Conservation (phyloP, 352 stramenopile genomes). For the Pythium brachiatum region DNA sequence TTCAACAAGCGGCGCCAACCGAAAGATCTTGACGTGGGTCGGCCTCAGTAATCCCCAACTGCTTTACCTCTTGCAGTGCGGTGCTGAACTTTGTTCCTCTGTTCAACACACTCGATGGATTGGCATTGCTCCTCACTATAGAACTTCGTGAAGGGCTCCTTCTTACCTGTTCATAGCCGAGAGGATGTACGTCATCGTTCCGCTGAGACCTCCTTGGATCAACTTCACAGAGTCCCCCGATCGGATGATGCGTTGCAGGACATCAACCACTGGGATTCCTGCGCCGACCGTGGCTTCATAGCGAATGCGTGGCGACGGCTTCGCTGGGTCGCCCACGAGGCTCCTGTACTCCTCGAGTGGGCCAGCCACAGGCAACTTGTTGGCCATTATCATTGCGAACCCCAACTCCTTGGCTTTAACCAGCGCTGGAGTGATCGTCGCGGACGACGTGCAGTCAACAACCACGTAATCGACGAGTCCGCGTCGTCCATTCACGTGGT, state of each 20-base stretch:
- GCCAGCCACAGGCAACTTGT: conserved; percentile 50
- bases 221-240: conserved; percentile 43
- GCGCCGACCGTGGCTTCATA: conserved; percentile 65
- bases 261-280: conserved; percentile 55
- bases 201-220: conserved; percentile 56
- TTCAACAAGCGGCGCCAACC: too few relatives aligned
- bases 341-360: conserved; percentile 33
- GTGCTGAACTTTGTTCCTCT: conserved; percentile 44
- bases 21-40: conserved; percentile 67
- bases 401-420: conserved; percentile 21
- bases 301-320: conserved; percentile 23
- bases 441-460: conserved; percentile 32
- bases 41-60: conserved; percentile 59
- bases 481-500: conserved; percentile 9
- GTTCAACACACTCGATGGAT: conserved; percentile 5
- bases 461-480: conserved; percentile 23
- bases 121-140: neutral
- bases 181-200: conserved; percentile 66
- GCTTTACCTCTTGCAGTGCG: conserved; percentile 43
- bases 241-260: conserved; percentile 45
- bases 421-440: conserved; percentile 19
- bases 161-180: conserved; percentile 29
- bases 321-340: conserved; percentile 22
- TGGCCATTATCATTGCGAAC: conserved; percentile 41
- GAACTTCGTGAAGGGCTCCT: neutral